These are phyloP conservation scores for Astrothelium macrocarpum DNA, from an alignment of 495 filamentous ascomycete species.

Conservation along the genomic window DNA sequence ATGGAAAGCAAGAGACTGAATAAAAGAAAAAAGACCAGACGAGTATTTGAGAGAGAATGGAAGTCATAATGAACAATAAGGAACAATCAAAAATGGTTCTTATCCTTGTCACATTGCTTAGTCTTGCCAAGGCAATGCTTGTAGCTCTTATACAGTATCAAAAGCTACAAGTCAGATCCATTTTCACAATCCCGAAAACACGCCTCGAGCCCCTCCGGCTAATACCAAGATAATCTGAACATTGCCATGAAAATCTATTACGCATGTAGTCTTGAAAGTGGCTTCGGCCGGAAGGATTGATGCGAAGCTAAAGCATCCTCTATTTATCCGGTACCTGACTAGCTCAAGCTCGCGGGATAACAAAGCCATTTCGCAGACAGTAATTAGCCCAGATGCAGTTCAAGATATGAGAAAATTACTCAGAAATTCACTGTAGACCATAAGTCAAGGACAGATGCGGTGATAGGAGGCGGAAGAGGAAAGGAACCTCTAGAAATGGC, in stretches of 20 bases:
- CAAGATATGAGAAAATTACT: too few species aligned
- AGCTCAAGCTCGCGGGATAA: neutral
- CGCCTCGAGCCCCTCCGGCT: neutral
- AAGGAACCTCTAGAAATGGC: too few species aligned
- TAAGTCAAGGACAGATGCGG: too few species aligned
- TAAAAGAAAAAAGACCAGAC: neutral
- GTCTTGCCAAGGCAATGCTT: neutral
- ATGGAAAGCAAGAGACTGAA: neutral
- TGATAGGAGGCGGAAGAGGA: too few species aligned
- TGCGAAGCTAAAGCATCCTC: neutral
- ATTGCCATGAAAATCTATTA: neutral
- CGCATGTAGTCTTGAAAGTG: neutral
- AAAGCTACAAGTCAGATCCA: neutral
- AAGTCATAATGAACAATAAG: neutral
- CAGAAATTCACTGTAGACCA: too few species aligned
- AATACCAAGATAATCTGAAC: neutral
- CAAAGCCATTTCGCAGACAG: neutral
- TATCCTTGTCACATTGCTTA: neutral
- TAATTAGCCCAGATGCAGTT: too few species aligned
- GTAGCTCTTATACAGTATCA: neutral
- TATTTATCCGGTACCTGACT: constrained; percentile 4
- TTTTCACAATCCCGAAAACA: neutral
- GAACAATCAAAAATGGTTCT: neutral
- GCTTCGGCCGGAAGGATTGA: neutral
- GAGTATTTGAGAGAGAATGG: neutral